Conservation (phyloP, 441 rosid species). For the Brassica balearica region DNA sequence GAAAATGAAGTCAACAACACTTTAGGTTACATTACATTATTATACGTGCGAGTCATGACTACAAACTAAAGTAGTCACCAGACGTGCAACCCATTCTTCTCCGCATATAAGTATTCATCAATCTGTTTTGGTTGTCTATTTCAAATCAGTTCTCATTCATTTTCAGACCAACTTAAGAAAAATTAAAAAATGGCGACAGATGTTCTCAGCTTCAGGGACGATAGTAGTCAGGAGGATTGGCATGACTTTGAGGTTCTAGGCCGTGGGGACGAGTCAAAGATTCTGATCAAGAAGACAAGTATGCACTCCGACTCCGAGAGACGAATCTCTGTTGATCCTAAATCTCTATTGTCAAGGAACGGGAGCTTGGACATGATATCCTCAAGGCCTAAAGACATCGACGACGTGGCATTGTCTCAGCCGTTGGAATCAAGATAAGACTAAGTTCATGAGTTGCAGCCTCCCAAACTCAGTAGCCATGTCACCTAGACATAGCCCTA, state of each 20-base stretch:
- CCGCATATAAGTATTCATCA: constrained; percentile 30
- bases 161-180: constrained; percentile 2
- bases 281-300: constrained; percentile 43
- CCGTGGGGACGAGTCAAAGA: constrained; percentile 39
- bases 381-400: constrained; percentile 39
- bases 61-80: constrained; percentile 21
- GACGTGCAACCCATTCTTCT: constrained; percentile 43
- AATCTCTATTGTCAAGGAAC: constrained; percentile 55
- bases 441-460: constrained; percentile 56
- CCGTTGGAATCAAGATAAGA: constrained; percentile 44
- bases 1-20: constrained; percentile 34
- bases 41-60: constrained; percentile 42
- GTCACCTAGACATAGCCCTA: constrained; percentile 58
- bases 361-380: constrained; percentile 54
- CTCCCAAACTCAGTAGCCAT: constrained; percentile 65
- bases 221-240: constrained; percentile 46
- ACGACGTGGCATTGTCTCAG: constrained; percentile 25
- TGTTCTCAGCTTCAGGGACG: constrained; percentile 39
- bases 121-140: constrained; percentile 9
- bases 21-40: constrained; percentile 15
- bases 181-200: constrained; percentile 39
- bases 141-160: neutral
- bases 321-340: constrained; percentile 63
- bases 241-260: constrained; percentile 45
- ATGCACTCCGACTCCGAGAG: constrained; percentile 51